Percentiles rank a stretch among this genome's conserved stretches.
These are phyloP conservation scores for Sicyos edulis DNA, from an alignment of 306 rosid genomes.

Conservation along the genomic window DNA sequence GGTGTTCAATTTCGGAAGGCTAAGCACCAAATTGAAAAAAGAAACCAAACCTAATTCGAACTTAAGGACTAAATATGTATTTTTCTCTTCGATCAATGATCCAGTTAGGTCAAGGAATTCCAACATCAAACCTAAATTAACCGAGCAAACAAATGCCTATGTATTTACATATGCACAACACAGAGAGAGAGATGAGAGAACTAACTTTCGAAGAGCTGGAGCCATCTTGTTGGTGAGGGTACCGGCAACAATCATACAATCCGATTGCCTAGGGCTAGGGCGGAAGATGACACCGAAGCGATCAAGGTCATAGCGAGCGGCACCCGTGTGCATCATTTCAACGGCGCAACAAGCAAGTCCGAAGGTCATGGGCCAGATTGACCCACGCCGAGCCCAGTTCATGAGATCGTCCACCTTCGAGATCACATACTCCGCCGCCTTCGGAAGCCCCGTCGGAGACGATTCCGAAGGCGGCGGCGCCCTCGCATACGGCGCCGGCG, in stretches of 20 bases:
- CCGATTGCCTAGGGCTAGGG: slow-evolving; percentile 96
- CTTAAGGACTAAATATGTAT: too few relatives aligned
- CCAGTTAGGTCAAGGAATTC: neutral
- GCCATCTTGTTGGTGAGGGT: slow-evolving; percentile 99
- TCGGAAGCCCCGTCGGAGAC: slow-evolving; percentile 60
- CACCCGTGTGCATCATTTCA: slow-evolving; percentile 99
- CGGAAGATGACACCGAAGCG: slow-evolving; percentile 89
- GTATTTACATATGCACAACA: too few relatives aligned
- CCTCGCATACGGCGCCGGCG: slow-evolving; percentile 51
- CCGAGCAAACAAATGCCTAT: neutral
- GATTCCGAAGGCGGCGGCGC: slow-evolving; percentile 52
- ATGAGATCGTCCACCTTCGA: slow-evolving; percentile 79
- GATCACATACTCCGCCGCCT: slow-evolving; percentile 80
- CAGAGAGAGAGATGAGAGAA: neutral
- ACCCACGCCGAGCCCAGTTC: slow-evolving; percentile 97
- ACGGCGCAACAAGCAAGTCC: slow-evolving; percentile 99
- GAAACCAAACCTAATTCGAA: too few relatives aligned
- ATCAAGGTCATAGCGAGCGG: slow-evolving; percentile 86
- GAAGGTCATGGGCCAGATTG: slow-evolving; percentile 96
- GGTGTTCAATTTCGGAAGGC: too few relatives aligned
- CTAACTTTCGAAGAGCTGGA: slow-evolving; percentile 93
- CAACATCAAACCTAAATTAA: neutral
- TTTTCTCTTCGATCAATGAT: neutral
- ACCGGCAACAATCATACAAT: slow-evolving; percentile 93
- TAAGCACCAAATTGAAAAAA: too few relatives aligned